A percentile compares a stretch with the other conserved stretches of the same genome.
phyloP scores from a whole-genome alignment of 2,329 filamentous ascomycete species.

The Nigrospora sphaerica region DNA sequence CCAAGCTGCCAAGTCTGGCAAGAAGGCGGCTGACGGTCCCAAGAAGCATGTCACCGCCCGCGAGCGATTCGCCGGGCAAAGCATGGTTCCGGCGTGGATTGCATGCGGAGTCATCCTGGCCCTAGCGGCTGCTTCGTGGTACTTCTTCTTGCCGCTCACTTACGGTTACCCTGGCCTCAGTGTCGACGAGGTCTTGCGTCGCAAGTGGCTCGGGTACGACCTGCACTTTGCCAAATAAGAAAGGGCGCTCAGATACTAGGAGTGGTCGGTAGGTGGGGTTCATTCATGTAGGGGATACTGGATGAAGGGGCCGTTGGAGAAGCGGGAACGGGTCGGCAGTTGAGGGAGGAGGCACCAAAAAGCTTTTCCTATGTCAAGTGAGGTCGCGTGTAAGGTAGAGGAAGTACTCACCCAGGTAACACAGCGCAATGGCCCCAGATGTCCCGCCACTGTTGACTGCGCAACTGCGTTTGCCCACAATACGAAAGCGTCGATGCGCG shows the following conservation, averaged over 20 bases:
- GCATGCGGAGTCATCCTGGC: slow-evolving; percentile 64
- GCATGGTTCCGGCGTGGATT: slow-evolving; percentile 70
- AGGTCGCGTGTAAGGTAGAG: too few relatives aligned
- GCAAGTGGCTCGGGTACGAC: slow-evolving; percentile 97
- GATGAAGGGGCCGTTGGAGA: too few relatives aligned
- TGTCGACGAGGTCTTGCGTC: slow-evolving; percentile 68
- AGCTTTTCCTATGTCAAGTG: too few relatives aligned
- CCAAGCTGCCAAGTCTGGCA: slow-evolving; percentile 32
- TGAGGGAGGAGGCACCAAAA: too few relatives aligned
- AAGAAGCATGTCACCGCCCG: slow-evolving; percentile 66
- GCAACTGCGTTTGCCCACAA: too few relatives aligned
- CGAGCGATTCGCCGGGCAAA: slow-evolving; percentile 75
- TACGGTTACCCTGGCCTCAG: slow-evolving; percentile 88
- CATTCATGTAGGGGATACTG: too few relatives aligned
- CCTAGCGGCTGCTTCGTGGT: slow-evolving; percentile 69
- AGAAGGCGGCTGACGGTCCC: slow-evolving; percentile 34
- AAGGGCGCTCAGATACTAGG: neutral
- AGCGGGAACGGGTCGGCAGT: too few relatives aligned
- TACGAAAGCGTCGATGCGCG: too few relatives aligned
- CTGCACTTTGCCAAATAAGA: slow-evolving; percentile 94
- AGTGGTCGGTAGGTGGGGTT: too few relatives aligned
- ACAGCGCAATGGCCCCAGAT: too few relatives aligned
- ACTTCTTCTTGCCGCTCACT: slow-evolving; percentile 89
- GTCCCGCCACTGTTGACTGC: too few relatives aligned
- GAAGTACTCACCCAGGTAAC: too few relatives aligned